Evolutionary conservation across 2,329 filamentous ascomycete species (phyloP).

Genomic region (Fusarium poae): DNA sequence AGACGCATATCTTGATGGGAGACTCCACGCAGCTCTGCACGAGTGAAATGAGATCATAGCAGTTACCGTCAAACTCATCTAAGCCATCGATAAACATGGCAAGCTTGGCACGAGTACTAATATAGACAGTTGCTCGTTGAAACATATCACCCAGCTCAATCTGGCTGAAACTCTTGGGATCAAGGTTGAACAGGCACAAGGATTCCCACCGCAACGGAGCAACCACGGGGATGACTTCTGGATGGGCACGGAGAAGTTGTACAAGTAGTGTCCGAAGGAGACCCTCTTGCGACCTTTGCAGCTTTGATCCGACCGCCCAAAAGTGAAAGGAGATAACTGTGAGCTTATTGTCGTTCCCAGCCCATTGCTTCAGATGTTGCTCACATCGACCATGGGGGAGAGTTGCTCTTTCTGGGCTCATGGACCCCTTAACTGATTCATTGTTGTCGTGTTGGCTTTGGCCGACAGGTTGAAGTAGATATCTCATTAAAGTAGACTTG

Average conservation of each 20-base stretch:
- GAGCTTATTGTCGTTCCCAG: not conserved
- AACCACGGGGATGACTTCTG: conserved; percentile 1
- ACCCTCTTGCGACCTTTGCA: conserved; percentile 10
- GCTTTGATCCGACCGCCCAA: conserved; percentile 23
- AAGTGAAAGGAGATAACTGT: conserved; percentile 27
- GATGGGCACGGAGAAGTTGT: conserved; percentile 1
- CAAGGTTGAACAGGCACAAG: conserved; percentile 17
- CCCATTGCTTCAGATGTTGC: conserved; percentile 3
- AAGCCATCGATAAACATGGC: conserved; percentile 20
- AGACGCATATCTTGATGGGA: conserved; percentile 1
- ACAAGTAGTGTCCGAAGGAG: conserved; percentile 8
- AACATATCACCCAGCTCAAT: conserved; percentile 14
- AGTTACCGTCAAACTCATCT: conserved; percentile 21
- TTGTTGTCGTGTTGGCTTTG: not conserved
- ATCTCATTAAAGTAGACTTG: conserved; percentile 20
- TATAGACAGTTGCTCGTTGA: not conserved
- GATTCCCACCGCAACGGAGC: conserved; percentile 13
- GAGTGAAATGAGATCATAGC: not conserved
- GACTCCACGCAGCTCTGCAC: not conserved
- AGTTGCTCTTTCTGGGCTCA: accelerated
- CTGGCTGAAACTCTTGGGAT: not conserved
- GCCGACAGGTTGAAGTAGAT: conserved; percentile 1
- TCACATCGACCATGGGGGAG: not conserved
- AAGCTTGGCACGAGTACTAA: not conserved
- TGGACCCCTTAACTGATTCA: not conserved